Evolutionary conservation across 2,329 filamentous ascomycete genomes (phyloP).

Genomic region (Westerdykella sp.): DNA sequence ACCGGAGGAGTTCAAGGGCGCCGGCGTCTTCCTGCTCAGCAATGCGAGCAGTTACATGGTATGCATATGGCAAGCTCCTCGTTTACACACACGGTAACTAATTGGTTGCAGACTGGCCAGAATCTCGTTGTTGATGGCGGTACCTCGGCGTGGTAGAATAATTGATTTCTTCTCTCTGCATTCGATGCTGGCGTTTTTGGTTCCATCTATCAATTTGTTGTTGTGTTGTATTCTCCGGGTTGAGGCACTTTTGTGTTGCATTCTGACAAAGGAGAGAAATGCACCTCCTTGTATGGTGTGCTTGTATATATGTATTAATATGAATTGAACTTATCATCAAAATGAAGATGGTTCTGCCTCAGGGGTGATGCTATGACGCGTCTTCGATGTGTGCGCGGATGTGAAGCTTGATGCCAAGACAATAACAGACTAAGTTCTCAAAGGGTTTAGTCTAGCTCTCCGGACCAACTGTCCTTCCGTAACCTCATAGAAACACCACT

Average conservation of each 20-base stretch:
- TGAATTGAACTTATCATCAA: too few relatives aligned
- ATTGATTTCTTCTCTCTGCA: background rate
- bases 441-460: slow-evolving; percentile 1
- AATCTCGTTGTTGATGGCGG: slow-evolving; percentile 33
- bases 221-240: too few relatives aligned
- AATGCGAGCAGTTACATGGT: slow-evolving; percentile 34
- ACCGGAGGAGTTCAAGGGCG: slow-evolving; percentile 33
- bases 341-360: too few relatives aligned
- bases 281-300: too few relatives aligned
- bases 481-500: slow-evolving; percentile 14
- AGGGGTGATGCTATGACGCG: too few relatives aligned
- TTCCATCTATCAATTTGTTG: too few relatives aligned
- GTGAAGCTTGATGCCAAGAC: too few relatives aligned
- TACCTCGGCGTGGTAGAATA: slow-evolving; percentile 26
- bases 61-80: slow-evolving; percentile 3
- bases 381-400: too few relatives aligned
- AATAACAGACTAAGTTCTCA: too few relatives aligned
- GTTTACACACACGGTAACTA: slow-evolving; percentile 3
- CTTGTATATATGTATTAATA: too few relatives aligned
- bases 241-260: too few relatives aligned
- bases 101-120: slow-evolving; percentile 18
- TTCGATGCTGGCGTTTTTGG: background rate
- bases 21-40: slow-evolving; percentile 31
- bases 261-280: too few relatives aligned
- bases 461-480: slow-evolving; percentile 33